Base-by-base conservation (phyloP, 768 basidiomycete genomes). In the Suillus decipiens region DNA sequence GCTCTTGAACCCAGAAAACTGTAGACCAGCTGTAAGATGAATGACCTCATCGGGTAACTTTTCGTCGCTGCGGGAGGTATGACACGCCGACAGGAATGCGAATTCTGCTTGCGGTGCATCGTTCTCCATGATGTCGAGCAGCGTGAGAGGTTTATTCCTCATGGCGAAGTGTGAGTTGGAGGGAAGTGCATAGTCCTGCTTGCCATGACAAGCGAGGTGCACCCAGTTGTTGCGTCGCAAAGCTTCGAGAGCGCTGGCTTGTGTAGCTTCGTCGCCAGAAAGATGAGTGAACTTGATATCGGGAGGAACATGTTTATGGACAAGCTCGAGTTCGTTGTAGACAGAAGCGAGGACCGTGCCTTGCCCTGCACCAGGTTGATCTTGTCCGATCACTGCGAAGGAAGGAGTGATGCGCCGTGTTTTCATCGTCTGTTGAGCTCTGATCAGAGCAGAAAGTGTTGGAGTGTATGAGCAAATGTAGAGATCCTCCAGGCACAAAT, bases 391-490 rank as follows among this genome's bases (percentile, higher is more conserved):
- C 10, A 41, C 19, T 11, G 54, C n/a, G 5, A 63, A 51, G 12
- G 28, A 50, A 39, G 65, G 54, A 5, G 53, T 61, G 39, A 17
- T 8, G 19, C 17, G 28, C 28, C 28, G 24, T 60, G 33, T 10
- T 28, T 19, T 11, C 2, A 51, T 39, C 8, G 3, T 7, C 1
- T 28, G 15, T 31, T 15, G 17, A 42, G 58, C 31, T 19, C 61
- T 62, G 39, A 70, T 62, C 22, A 73, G 57, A 47, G 66, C 59
- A 2, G 66, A 33, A 22, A 74, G 59, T 1, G 71, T 72, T 6
- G 71, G 66, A 1, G 68, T 70, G 48, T 73, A 74, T 7, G 72
- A 73, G 4, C 71, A 72, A 33, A 74, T 54, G 50, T 58, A 68
- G 15, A 65, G 19, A 37, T 69, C 64, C 1, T 51, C 43, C 0